Conservation (phyloP, 768 basidiomycete species). For the Austroboletus eburneus region DNA sequence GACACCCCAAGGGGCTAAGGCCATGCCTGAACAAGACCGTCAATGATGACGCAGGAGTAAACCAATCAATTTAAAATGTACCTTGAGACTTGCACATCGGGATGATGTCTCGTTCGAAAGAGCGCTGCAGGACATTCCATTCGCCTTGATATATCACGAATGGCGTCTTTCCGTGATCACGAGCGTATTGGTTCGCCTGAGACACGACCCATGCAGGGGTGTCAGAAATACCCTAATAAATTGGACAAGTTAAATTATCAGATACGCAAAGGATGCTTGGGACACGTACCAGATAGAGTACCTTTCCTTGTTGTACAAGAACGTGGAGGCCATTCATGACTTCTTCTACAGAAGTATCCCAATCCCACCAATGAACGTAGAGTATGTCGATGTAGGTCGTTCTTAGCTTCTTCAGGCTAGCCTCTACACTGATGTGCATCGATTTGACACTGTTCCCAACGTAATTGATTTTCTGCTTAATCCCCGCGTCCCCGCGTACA, state of each 20-base stretch:
- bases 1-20: conserved; percentile 38
- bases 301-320: conserved; percentile 41
- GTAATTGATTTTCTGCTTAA: conserved; percentile 24
- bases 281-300: conserved; percentile 36
- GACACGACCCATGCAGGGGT: conserved; percentile 43
- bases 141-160: conserved; percentile 44
- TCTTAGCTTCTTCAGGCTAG: no score
- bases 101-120: no score
- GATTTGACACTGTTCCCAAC: no score
- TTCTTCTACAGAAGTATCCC: conserved; percentile 40
- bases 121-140: conserved; percentile 33
- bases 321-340: conserved; percentile 42
- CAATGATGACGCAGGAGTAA: not conserved
- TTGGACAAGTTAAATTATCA: conserved; percentile 10
- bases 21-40: conserved; percentile 5
- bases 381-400: no score
- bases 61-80: not conserved
- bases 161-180: conserved; percentile 38
- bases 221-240: no score
- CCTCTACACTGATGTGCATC: no score
- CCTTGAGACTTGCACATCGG: conserved; percentile 26
- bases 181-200: conserved; percentile 40
- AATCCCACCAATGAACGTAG: no score
- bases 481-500: conserved; percentile 8
- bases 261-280: not conserved